Evolutionary conservation across 768 basidiomycete genomes (phyloP).

Genomic region (Cubamyces sp.): DNA sequence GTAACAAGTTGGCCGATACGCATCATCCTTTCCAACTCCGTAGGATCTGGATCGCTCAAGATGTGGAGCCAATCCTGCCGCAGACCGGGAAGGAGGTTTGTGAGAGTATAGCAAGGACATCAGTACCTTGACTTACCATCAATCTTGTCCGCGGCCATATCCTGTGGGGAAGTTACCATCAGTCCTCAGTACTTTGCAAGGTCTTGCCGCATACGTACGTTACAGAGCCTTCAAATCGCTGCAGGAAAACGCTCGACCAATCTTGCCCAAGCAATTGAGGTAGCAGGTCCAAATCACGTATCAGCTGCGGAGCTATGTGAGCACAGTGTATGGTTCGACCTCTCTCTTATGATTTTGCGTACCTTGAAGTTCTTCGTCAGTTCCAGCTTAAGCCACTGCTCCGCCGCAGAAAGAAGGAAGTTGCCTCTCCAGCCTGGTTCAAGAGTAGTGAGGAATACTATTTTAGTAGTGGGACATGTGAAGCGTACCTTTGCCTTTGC

Average conservation of each 20-base stretch:
- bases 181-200: background rate
- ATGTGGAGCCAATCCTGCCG: slow-evolving; percentile 81
- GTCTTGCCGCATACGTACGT: slow-evolving; percentile 57
- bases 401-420: slow-evolving; percentile 87
- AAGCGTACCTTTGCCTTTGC: slow-evolving; percentile 80
- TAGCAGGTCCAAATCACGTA: slow-evolving; percentile 93
- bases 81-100: background rate
- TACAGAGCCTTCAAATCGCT: slow-evolving; percentile 87
- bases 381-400: slow-evolving; percentile 95
- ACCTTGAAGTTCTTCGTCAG: slow-evolving; percentile 96
- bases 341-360: background rate
- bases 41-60: slow-evolving; percentile 79
- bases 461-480: background rate
- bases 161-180: slow-evolving; percentile 38
- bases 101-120: background rate
- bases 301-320: slow-evolving; percentile 54
- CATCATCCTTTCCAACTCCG: slow-evolving; percentile 86
- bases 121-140: slow-evolving; percentile 49
- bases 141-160: slow-evolving; percentile 87
- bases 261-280: slow-evolving; percentile 94
- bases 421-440: slow-evolving; percentile 89
- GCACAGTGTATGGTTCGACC: background rate
- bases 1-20: slow-evolving; percentile 85
- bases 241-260: slow-evolving; percentile 96
- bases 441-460: background rate